Conservation (phyloP, 1,284 basidiomycete species). For the Boletus sp. region DNA sequence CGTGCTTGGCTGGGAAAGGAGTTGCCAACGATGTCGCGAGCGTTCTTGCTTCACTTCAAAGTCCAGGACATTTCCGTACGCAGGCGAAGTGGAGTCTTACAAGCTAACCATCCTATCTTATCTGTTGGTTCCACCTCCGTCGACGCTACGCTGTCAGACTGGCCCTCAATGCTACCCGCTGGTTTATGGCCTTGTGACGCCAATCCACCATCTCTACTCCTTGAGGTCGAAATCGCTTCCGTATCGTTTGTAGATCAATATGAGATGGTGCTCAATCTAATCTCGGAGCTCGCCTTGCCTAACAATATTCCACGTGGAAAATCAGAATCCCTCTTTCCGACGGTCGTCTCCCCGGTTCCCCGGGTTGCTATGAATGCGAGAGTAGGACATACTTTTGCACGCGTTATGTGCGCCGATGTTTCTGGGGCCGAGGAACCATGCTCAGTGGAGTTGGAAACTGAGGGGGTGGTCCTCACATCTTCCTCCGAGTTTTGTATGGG, state of each 20-base stretch:
- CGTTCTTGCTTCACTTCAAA: conserved; percentile 50
- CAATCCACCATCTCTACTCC: conserved; percentile 59
- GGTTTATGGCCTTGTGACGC: conserved; percentile 59
- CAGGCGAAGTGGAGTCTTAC: conserved; percentile 19
- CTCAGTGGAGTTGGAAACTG: conserved; percentile 55
- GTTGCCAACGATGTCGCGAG: conserved; percentile 42
- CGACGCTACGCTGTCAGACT: conserved; percentile 56
- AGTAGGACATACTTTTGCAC: conserved; percentile 51
- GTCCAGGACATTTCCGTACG: conserved; percentile 43
- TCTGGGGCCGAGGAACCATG: conserved; percentile 44
- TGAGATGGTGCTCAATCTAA: conserved; percentile 50
- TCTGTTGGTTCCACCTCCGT: conserved; percentile 48
- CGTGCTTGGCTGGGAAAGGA: conserved; percentile 55
- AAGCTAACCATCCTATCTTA: conserved; percentile 45
- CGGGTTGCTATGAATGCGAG: conserved; percentile 51
- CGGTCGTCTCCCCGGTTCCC: conserved; percentile 51
- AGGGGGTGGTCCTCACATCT: conserved; percentile 47
- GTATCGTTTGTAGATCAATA: conserved; percentile 56
- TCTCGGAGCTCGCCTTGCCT: conserved; percentile 28
- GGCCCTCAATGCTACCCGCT: conserved; percentile 47
- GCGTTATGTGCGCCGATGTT: conserved; percentile 50
- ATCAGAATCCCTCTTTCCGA: conserved; percentile 32
- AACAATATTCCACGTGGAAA: conserved; percentile 20
- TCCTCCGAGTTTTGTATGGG: conserved; percentile 40
- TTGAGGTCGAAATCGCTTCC: conserved; percentile 50